Conservation (phyloP, 2,329 filamentous ascomycete species). For the Aspergillus sp. region DNA sequence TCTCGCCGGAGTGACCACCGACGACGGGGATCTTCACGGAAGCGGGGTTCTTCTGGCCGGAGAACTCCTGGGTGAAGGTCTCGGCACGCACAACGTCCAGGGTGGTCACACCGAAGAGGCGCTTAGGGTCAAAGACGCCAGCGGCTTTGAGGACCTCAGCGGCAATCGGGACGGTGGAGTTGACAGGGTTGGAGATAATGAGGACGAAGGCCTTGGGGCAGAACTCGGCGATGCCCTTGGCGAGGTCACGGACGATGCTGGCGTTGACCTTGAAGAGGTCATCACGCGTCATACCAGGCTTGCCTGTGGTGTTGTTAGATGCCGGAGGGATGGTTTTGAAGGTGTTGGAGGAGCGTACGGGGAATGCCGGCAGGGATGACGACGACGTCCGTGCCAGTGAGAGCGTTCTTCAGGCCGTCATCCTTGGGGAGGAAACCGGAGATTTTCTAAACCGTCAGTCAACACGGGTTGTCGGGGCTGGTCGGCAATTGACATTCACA, state of each 20-base stretch:
- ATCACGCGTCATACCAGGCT: slow-evolving; percentile 98
- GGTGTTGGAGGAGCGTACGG: slow-evolving; percentile 53
- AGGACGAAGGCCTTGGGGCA: slow-evolving; percentile 92
- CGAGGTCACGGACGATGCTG: slow-evolving; percentile 90
- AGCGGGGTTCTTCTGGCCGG: slow-evolving; percentile 76
- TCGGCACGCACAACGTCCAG: slow-evolving; percentile 97
- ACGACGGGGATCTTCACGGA: slow-evolving; percentile 87
- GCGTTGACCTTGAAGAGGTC: slow-evolving; percentile 99
- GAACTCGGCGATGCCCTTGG: slow-evolving; percentile 82
- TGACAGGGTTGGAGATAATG: slow-evolving; percentile 99
- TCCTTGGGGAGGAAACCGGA: slow-evolving; percentile 84
- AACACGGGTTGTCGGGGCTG: not conserved
- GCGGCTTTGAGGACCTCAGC: slow-evolving; percentile 94
- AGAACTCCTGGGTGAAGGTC: slow-evolving; percentile 87
- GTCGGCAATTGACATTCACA: slow-evolving; percentile 37
- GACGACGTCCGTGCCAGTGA: slow-evolving; percentile 92
- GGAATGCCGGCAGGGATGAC: slow-evolving; percentile 98
- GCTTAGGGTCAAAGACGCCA: slow-evolving; percentile 90
- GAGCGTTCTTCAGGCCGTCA: slow-evolving; percentile 78
- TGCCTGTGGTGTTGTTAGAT: slow-evolving; percentile 59
- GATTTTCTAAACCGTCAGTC: slow-evolving; percentile 64
- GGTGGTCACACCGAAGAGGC: slow-evolving; percentile 96
- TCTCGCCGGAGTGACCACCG: slow-evolving; percentile 96
- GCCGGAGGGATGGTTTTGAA: not conserved
- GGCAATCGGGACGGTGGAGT: slow-evolving; percentile 96